Conservation (phyloP, 2,329 filamentous ascomycete genomes). For the Taxawa tesnikishii region DNA sequence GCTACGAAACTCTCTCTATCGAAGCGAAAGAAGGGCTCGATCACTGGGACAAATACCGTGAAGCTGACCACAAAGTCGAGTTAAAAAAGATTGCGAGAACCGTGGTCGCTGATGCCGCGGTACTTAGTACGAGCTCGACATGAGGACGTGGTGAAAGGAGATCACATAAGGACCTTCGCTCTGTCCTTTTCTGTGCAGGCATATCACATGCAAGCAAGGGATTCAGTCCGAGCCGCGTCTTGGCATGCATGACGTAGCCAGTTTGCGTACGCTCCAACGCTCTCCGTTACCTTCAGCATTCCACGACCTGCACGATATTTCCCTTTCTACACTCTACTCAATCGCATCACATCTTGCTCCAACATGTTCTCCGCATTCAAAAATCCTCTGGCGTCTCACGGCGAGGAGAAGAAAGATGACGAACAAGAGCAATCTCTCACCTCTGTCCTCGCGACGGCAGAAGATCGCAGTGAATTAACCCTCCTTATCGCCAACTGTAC, state of each 20-base stretch:
- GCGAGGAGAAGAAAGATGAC: slow-evolving; percentile 4
- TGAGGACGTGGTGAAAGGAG: no score
- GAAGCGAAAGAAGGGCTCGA: slow-evolving; percentile 79
- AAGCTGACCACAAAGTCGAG: slow-evolving; percentile 71
- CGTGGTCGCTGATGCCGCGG: slow-evolving; percentile 59
- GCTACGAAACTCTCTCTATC: slow-evolving; percentile 89
- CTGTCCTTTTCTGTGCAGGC: no score
- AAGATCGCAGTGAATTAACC: slow-evolving; percentile 30
- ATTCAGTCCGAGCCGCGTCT: no score
- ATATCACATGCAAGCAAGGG: no score
- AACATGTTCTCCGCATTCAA: slow-evolving; percentile 9
- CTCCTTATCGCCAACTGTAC: slow-evolving; percentile 34
- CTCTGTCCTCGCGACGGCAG: slow-evolving; percentile 29
- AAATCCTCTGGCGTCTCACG: slow-evolving; percentile 4
- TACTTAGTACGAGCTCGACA: not conserved
- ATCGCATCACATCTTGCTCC: no score
- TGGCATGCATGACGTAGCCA: no score
- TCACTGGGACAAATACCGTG: slow-evolving; percentile 73
- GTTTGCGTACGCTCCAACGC: no score
- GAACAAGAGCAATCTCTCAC: slow-evolving; percentile 27
- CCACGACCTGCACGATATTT: no score
- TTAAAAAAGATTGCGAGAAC: slow-evolving; percentile 79
- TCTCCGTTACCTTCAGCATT: no score
- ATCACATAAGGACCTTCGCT: no score
- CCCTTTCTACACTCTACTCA: no score